phyloP scores from a whole-genome alignment of 1,139 yeast genomes.

The Lodderomyces elongisporus region DNA sequence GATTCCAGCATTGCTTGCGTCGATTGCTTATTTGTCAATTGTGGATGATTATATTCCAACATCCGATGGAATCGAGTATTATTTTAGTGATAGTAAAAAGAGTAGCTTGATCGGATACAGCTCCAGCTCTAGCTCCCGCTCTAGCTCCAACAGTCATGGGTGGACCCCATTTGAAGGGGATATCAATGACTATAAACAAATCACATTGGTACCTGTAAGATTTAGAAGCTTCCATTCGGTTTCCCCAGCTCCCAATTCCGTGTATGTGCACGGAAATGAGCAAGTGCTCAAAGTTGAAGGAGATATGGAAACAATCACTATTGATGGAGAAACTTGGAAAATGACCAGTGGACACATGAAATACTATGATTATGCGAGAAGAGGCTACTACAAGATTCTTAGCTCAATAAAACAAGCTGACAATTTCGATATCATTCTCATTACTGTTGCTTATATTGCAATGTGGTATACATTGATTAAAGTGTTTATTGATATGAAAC shows the following conservation, averaged over 20 bases:
- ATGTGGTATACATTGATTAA: constrained; percentile 84
- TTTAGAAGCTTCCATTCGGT: constrained; percentile 41
- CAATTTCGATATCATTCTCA: constrained; percentile 75
- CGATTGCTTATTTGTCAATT: constrained; percentile 75
- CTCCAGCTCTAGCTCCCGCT: too few species aligned
- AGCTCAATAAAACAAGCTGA: constrained; percentile 72
- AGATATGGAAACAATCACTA: constrained; percentile 26
- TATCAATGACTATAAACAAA: constrained; percentile 30
- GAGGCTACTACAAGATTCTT: constrained; percentile 41
- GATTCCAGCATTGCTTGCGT: constrained; percentile 67
- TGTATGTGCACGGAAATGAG: constrained; percentile 32
- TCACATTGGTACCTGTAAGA: constrained; percentile 50
- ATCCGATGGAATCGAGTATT: constrained; percentile 21
- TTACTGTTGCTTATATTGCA: constrained; percentile 78
- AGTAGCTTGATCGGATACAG: constrained; percentile 22
- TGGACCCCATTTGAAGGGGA: constrained; percentile 37
- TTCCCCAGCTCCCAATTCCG: constrained; percentile 31
- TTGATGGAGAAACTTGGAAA: constrained; percentile 54
- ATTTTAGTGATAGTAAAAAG: constrained; percentile 32
- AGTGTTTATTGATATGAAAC: constrained; percentile 75
- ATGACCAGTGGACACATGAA: constrained; percentile 63
- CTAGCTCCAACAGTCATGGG: constrained; percentile 18
- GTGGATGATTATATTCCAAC: constrained; percentile 70
- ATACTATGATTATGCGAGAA: constrained; percentile 55
- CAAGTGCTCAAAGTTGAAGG: constrained; percentile 40